Conservation (phyloP, 306 rosid species). For the Carpinus fangiana region DNA sequence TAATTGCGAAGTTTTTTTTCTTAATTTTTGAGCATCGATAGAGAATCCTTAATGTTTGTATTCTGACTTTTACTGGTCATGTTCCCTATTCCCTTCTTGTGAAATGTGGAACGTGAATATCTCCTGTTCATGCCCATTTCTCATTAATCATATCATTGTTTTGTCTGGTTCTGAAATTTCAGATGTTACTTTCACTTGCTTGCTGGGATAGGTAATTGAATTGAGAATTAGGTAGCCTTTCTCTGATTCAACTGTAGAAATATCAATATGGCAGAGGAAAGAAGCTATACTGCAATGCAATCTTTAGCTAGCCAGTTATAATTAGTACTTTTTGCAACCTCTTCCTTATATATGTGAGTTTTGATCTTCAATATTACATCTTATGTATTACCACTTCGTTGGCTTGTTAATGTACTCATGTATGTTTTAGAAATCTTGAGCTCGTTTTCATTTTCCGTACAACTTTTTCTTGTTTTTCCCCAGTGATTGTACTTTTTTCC, state of each 20-base stretch:
- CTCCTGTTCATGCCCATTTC: neutral
- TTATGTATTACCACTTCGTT: neutral
- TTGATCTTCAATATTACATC: neutral
- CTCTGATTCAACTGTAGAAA: neutral
- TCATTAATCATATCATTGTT: neutral
- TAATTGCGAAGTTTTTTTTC: neutral
- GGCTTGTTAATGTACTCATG: neutral
- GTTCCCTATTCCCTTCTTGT: neutral
- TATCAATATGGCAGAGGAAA: neutral
- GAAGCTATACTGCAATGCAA: neutral
- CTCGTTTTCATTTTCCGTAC: neutral
- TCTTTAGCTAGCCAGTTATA: neutral
- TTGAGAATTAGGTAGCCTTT: neutral
- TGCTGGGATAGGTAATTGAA: neutral
- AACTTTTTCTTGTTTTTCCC: neutral
- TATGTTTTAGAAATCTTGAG: neutral
- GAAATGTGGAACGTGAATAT: neutral
- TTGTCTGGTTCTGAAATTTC: neutral
- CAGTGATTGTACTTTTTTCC: slow-evolving; percentile 12
- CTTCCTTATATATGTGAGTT: neutral
- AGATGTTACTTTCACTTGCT: neutral
- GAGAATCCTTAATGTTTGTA: neutral
- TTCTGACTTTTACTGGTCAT: neutral
- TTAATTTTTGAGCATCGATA: neutral
- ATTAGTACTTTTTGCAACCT: neutral